Base-by-base conservation (phyloP, 768 basidiomycete genomes). In the Amanita pseudoporphyria region DNA sequence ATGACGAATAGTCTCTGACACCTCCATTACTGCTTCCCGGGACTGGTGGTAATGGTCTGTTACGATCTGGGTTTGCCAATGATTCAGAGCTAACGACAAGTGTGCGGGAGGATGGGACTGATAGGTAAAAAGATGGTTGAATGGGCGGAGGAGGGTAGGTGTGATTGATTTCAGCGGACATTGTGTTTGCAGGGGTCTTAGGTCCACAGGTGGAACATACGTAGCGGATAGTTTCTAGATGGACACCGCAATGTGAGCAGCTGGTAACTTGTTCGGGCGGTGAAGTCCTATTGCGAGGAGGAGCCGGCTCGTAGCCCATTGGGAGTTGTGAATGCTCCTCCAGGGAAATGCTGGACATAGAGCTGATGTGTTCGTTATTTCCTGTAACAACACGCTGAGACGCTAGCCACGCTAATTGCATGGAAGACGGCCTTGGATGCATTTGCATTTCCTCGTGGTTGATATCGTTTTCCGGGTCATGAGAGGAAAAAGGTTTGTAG, bases 131-230 rank as follows among this genome's bases (percentile, higher is more conserved):
- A 45, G 63, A 59, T 47, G 67, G 46, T 35, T 61, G 50, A 39
- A 56, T 58, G 24, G 57, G 57, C 18, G 58, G 60, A 19, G 67
- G 68, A 35, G 64, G 60, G 49, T 63, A 63, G 1, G 69, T 69
- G 24, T 69, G 71, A 45, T 68, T 33, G 40, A 52, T 53, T 60
- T 19, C 47, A 55, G 48, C 51, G 53, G 44, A 62, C 45, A 13
- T 13, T 28, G 22, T 14, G 3, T 14, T 16, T 4, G 62, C 58
- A 5, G 84, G 77, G 41, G 73, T 65, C 62, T 82, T 88, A 64
- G 88, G 86, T 7, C 90, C 91, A 57, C 93, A 95, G 19, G 82
- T 84, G 3, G 83, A 75, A 59, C 94, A 97, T 12, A 94, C 83
- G 62, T 97, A 96, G 40, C 89, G 82, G 62, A 95, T 80, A n/a